Conservation (phyloP, 805 yeast species). For the Saturnispora dispora region DNA sequence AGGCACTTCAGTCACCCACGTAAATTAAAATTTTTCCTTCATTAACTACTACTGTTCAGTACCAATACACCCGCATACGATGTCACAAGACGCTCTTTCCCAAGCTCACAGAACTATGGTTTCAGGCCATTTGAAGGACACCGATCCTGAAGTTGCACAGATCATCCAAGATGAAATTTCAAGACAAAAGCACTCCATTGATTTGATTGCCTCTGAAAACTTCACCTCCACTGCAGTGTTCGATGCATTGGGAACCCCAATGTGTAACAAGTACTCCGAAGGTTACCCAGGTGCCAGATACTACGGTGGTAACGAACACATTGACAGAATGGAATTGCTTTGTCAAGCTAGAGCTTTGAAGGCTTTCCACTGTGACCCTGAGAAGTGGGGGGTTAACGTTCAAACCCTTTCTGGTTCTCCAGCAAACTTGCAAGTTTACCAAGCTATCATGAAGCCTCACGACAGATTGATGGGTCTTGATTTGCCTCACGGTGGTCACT, state of each 20-base stretch:
- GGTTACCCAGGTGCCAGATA: constrained; percentile 98
- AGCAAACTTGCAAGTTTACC: constrained; percentile 88
- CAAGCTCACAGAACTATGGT: constrained; percentile 56
- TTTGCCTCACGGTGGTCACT: constrained; percentile 97
- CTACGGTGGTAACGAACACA: constrained; percentile 95
- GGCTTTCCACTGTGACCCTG: constrained; percentile 68
- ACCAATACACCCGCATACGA: not conserved
- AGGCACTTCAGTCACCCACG: not conserved
- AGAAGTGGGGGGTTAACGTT: constrained; percentile 94
- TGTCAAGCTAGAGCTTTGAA: constrained; percentile 89
- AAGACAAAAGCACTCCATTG: constrained; percentile 88
- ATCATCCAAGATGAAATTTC: constrained; percentile 68
- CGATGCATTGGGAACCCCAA: constrained; percentile 89
- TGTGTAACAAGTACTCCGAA: constrained; percentile 97
- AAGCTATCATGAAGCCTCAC: constrained; percentile 79
- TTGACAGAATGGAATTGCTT: constrained; percentile 80
- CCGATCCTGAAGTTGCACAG: constrained; percentile 78
- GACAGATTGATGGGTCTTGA: constrained; percentile 97
- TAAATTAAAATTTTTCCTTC: not conserved
- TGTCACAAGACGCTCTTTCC: constrained; percentile 51
- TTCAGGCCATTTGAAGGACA: constrained; percentile 50
- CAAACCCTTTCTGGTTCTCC: constrained; percentile 96
- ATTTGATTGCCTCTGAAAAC: constrained; percentile 91
- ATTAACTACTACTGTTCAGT: not conserved
- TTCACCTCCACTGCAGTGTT: constrained; percentile 93